phyloP scores from a whole-genome alignment of 225 moss, liverwort and hornwort species.

The Sphagnum tenellum region DNA sequence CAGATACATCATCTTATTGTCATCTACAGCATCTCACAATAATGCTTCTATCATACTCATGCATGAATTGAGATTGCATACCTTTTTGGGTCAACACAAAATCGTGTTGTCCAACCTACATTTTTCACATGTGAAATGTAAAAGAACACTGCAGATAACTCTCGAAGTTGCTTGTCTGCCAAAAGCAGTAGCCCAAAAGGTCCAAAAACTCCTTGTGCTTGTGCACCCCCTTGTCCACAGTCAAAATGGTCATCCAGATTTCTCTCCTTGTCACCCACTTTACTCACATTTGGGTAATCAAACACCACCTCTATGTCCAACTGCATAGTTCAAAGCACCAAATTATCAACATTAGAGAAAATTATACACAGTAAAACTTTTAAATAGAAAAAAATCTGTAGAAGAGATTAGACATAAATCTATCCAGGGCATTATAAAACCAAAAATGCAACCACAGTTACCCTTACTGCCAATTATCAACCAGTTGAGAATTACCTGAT shows the following conservation, averaged over 20 bases:
- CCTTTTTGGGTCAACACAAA: conserved; percentile 3
- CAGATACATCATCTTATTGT: too few species aligned
- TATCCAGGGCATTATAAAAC: neutral
- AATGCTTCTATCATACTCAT: too few species aligned
- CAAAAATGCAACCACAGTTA: neutral
- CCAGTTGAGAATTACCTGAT: conserved; percentile 16
- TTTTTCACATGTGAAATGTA: neutral
- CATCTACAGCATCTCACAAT: too few species aligned
- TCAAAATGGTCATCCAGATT: conserved; percentile 15
- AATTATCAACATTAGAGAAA: too few species aligned
- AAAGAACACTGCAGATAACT: conserved; percentile 3
- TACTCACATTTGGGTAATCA: conserved; percentile 26
- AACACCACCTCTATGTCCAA: conserved; percentile 33
- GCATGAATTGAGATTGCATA: neutral
- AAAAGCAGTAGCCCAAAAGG: conserved; percentile 23
- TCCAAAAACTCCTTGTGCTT: conserved; percentile 29
- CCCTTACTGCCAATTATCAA: too few species aligned
- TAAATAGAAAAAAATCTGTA: too few species aligned
- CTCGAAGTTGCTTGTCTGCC: neutral
- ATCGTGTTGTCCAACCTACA: neutral
- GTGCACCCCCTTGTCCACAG: conserved; percentile 33
- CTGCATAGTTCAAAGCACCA: conserved; percentile 9
- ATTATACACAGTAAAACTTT: too few species aligned
- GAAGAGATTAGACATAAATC: too few species aligned
- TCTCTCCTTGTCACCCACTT: conserved; percentile 3